Evolutionary conservation across 2,329 filamentous ascomycete species (phyloP), one percentile per base, ranked within the genome.

Genomic region (Zopfia rhizophila): DNA sequence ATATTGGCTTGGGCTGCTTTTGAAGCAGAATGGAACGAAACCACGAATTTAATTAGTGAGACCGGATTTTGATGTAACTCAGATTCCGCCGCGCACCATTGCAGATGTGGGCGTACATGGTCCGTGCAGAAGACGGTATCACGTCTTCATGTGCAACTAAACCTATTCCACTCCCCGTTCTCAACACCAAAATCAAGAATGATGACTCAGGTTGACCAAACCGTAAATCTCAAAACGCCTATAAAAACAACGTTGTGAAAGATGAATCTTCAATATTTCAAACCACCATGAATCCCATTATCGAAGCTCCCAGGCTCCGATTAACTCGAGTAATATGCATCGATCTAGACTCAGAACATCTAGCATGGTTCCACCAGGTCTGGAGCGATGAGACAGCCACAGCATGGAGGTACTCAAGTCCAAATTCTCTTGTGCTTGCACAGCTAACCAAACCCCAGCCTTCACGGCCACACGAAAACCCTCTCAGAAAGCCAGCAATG

Each of bases 361-460:
- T 65, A 11, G 48, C 53, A 31, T 62, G 59, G 57, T 67, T 66
- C 45, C 63, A 69, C 27, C 48, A 60, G 22, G 45, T 56, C 23
- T 65, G 63, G 62, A 46, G 35, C 7, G 51, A 66, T 14, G 45
- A 49, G 5, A 45, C 38, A 1, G 50, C 50, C 21, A 69, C 65
- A 31, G 31, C 46, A 13, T 67, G 63, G 65, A 63, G 47, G 56
- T 56, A 54, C 8, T 24, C 27, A 25, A 13, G 10, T 24, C 14
- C 14, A 16, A 7, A 24, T 13, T 19, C 22, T 24, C 21, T 38
- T 10, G 25, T 31, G 17, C 37, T 28, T 21, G 30, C 39, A 21
- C 17, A 4, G 23, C 17, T 16, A 17, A 30, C n/a, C 11, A 7
- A 21, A 28, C 16, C 10, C 14, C 31, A 55, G 58, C 38, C 35